Base-by-base conservation (phyloP, 2,329 filamentous ascomycete species). In the Penicillium thymicola region DNA sequence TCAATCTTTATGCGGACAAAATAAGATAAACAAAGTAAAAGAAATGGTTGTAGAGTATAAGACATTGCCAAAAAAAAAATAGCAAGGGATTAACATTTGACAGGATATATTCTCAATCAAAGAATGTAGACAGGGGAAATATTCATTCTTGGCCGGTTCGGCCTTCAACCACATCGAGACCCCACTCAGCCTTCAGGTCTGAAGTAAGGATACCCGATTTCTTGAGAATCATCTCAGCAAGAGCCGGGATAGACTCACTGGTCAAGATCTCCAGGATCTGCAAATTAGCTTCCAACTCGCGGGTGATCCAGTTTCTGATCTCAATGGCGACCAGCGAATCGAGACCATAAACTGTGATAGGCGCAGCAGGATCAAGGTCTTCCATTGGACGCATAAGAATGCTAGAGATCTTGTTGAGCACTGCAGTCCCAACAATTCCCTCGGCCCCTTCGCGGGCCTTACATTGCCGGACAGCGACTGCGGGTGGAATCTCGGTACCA, bases 321-420 rank as follows among this genome's bases (percentile, higher is more conserved):
- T 72, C 70, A 50, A 72, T 65, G 0, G 68, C 69, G 21, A 67
- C 60, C 11, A 71, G 54, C 16, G 68, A 71, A 34, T 72, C 70
- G 32, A 69, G 37, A 2, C 69, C 70, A 47, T 66, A 70, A 5
- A 62, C 57, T 0, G 59, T 59, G 36, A 65, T 63, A 1, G 63
- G 56, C 0, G 55, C 46, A 6, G 59, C 50, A 4, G 60, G 54
- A 32, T 65, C 63, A 38, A 65, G 37, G 4, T 65, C 63, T 32
- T 65, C 65, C 5, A 60, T n/a, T 1, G 63, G 61, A 2, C 62
- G 62, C 63, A 65, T 65, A 1, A 65, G 57, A 11, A 66, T 64
- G 9, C 54, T 65, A 13, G 63, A 65, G 8, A 65, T 55, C 43
- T 65, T 66, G 11, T 56, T 49, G 0, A 61, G 30, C 2, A 65